Evolutionary conservation across 169 alveolate genomes (phyloP), one percentile per base, ranked within the genome.

Genomic region (Plasmodium falciparum): DNA sequence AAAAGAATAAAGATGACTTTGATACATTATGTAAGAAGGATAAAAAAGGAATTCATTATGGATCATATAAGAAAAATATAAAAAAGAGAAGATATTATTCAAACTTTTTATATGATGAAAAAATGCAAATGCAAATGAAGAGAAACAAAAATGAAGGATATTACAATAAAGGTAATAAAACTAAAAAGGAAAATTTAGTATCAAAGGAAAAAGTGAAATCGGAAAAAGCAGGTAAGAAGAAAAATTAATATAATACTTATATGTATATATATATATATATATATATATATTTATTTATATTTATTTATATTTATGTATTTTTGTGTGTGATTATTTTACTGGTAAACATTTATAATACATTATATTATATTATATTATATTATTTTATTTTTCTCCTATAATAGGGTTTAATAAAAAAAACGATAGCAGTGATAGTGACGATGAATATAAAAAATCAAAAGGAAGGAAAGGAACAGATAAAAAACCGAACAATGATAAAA

Each of bases 1-100:
- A 17, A 26, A 74, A 74, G 39, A 49, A 13, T 13, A 74, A 39
- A 58, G 74, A 74, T 50, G 59, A 45, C 33, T 15, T 29, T 17
- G 74, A 74, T 15, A 67, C 50, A 74, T 61, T 61, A 50, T 5
- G 39, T 45, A 74, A 67, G 56, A 74, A 74, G 49, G 76, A 78
- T 29, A 78, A 78, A 43, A 78, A 78, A 70, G 76, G 71, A 66
- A 76, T 66, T 49, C 67, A 65, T 70, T 66, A 17, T 56, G 89
- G 89, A 24, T 65, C 89, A 33, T 78, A 78, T 45, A 78, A 78
- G 54, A 78, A 78, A 70, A 78, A 78, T 45, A 29, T 78, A 6
- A 78, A 78, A 52, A 78, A 78, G 24, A 78, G 76, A 43, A 78
- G 76, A 43, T 78, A 78, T 52, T 54, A 50, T 58, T 52, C 89